Conservation (phyloP, 257 asterid species). For the Nicotiana undulata region DNA sequence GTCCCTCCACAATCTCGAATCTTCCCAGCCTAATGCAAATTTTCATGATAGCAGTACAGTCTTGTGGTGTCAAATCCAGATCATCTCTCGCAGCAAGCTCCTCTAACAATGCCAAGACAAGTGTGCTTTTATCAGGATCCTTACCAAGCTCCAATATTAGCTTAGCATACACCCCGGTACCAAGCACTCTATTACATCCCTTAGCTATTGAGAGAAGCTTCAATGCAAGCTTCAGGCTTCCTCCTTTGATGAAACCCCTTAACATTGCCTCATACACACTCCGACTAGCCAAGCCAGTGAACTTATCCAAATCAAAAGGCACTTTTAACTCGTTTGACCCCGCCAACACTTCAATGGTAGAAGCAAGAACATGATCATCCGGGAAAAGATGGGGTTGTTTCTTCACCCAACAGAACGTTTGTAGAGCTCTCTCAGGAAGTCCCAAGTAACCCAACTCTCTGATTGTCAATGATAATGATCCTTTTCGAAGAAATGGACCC, state of each 20-base stretch:
- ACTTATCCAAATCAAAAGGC: slow-evolving; percentile 45
- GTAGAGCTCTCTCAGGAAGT: slow-evolving; percentile 55
- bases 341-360: slow-evolving; percentile 76
- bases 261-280: slow-evolving; percentile 66
- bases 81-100: slow-evolving; percentile 80
- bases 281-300: slow-evolving; percentile 47
- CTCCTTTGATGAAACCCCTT: slow-evolving; percentile 63
- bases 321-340: slow-evolving; percentile 56
- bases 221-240: slow-evolving; percentile 52
- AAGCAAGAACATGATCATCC: slow-evolving; percentile 70
- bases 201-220: slow-evolving; percentile 55
- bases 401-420: slow-evolving; percentile 68
- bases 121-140: slow-evolving; percentile 42
- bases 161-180: slow-evolving; percentile 55
- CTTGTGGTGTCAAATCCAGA: slow-evolving; percentile 47
- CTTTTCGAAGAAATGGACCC: slow-evolving; percentile 67
- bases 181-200: slow-evolving; percentile 40
- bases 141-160: slow-evolving; percentile 57
- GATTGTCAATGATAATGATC: slow-evolving; percentile 64
- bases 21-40: slow-evolving; percentile 47
- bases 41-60: slow-evolving; percentile 74
- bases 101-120: slow-evolving; percentile 43
- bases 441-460: slow-evolving; percentile 80
- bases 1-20: slow-evolving; percentile 59
- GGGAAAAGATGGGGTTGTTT: slow-evolving; percentile 69